phyloP scores from a whole-genome alignment of 192 early-diverging fungal genomes.

The Dispira simplex region DNA sequence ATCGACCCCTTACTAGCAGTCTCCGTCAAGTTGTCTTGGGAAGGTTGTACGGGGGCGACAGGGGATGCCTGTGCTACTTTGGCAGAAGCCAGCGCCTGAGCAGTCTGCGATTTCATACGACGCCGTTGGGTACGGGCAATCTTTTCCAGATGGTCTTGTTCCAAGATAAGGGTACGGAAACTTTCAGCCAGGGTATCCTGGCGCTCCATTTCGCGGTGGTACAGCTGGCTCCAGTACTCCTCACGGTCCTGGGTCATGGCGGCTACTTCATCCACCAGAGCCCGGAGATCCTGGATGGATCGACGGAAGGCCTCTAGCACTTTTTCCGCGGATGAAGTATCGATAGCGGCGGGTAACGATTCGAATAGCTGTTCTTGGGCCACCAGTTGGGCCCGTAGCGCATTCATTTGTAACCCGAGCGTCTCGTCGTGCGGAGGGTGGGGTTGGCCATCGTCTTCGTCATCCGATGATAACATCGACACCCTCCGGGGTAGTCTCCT shows the following conservation, averaged over 20 bases:
- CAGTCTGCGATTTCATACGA: not conserved
- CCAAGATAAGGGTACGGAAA: constrained; percentile 21
- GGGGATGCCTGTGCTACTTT: not conserved
- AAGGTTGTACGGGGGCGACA: not conserved
- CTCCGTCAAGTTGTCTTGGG: constrained; percentile 10
- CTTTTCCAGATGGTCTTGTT: constrained; percentile 29
- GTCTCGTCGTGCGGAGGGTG: constrained; percentile 28
- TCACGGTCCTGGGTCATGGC: constrained; percentile 27
- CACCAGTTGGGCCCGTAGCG: constrained; percentile 37
- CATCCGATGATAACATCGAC: constrained; percentile 22
- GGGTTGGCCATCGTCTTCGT: constrained; percentile 23
- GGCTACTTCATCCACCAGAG: constrained; percentile 15
- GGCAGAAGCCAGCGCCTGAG: not conserved
- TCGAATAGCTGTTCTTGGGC: constrained; percentile 40
- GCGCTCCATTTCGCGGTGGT: constrained; percentile 28
- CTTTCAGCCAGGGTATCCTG: constrained; percentile 30
- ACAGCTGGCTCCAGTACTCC: constrained; percentile 23
- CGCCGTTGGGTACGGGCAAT: constrained; percentile 16
- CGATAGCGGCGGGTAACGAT: constrained; percentile 18
- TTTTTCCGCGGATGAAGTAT: constrained; percentile 11
- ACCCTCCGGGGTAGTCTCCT: not conserved
- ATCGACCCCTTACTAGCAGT: not conserved
- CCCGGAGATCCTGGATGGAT: not conserved
- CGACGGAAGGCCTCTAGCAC: constrained; percentile 17
- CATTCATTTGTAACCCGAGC: constrained; percentile 27